These are phyloP conservation scores for Gremmenia infestans DNA, from an alignment of 2,329 filamentous ascomycete genomes.

Conservation along the genomic window DNA sequence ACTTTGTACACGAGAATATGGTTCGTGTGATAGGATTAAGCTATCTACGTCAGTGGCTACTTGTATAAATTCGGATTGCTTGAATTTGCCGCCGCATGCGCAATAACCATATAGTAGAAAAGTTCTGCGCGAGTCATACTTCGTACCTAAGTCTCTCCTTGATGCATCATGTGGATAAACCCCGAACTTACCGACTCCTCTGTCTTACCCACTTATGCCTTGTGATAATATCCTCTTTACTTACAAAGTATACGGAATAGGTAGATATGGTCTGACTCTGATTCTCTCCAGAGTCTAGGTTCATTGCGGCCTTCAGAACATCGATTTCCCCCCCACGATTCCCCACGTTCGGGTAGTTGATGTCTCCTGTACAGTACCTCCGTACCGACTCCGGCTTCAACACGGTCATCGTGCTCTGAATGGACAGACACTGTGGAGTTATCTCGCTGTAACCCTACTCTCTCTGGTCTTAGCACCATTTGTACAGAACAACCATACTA, in stretches of 20 bases:
- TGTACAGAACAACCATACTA: neutral
- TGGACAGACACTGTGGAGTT: too few relatives aligned
- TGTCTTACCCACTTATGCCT: neutral
- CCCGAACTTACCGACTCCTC: neutral
- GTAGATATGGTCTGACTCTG: neutral
- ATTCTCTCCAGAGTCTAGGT: neutral
- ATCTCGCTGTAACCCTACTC: neutral
- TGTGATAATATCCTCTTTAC: neutral
- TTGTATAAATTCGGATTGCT: neutral
- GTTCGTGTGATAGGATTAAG: neutral
- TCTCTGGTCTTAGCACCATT: neutral
- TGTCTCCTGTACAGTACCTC: neutral
- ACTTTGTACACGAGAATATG: neutral
- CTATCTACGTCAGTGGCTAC: neutral
- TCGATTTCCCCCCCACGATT: neutral
- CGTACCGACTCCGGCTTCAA: neutral
- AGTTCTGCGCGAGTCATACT: neutral
- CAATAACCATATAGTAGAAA: neutral
- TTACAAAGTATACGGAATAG: neutral
- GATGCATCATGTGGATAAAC: neutral
- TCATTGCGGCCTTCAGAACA: neutral
- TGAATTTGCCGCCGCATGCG: constrained; percentile 3
- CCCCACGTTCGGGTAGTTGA: neutral
- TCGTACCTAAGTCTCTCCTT: neutral
- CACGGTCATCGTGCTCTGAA: too few relatives aligned